Evolutionary conservation across 2,329 filamentous ascomycete species (phyloP), one percentile per base, ranked within the genome.

Genomic region (Remersonia thermophila): DNA sequence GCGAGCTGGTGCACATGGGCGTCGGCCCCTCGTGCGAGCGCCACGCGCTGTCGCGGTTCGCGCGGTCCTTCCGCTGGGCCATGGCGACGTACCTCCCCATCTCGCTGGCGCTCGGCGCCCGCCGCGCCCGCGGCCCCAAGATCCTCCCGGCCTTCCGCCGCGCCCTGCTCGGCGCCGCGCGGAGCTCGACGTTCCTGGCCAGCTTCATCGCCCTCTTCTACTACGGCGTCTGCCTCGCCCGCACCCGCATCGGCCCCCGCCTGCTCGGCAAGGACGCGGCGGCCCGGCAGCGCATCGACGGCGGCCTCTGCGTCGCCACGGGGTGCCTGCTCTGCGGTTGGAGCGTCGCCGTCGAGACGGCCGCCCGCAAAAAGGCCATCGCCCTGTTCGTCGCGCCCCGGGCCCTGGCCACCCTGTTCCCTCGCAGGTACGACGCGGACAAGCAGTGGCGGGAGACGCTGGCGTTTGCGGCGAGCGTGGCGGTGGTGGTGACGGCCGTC

Each of bases 1-100:
- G 85, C 58, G 77, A 85, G 54, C 65, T 93, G 45, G 83, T 91
- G 3, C 85, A 93, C 59, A 84, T 85, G 75, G 80, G 80, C 37
- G 69, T 67, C 43, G 80, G 83, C 2, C 66, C 73, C 2, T 83
- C 66, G 38, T 86, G 84, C 57, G 84, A 93, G 54, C 67, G 67
- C 44, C 82, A 93, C 54, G 81, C 80, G 3, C 41, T 79, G 15
- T 69, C 67, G 40, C 73, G 84, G 26, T 83, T 89, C 55, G 57
- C 57, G 36, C 69, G 71, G 36, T 77, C 80, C 3, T 89, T 83
- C 67, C 66, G 65, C 40, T 85, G 83, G 67, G 75, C 83, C 27
- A 76, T 84, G 60, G 69, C 69, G 27, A 85, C 81, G 13, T 89
- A 93, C 51, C 62, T 87, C 1, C 84, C 83, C 1, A 61, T 93